Evolutionary conservation across 2,329 filamentous ascomycete species (phyloP).

Genomic region (Aspergillus hortae): DNA sequence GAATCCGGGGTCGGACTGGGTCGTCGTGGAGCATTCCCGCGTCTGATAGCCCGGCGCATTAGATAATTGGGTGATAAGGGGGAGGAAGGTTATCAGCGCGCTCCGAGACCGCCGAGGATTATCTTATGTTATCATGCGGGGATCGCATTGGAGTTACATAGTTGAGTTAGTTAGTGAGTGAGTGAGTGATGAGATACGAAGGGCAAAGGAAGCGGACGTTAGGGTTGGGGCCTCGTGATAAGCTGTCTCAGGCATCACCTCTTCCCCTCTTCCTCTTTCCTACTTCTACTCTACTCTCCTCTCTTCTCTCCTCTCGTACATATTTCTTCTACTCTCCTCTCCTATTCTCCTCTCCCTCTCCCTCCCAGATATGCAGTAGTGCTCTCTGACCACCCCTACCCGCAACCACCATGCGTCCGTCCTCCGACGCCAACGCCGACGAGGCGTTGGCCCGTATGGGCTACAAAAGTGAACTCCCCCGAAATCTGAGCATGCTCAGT

Average conservation of each 20-base stretch:
- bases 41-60: no score
- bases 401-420: constrained; percentile 16
- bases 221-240: no score
- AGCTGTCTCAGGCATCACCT: background rate
- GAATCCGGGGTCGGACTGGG: no score
- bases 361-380: background rate
- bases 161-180: no score
- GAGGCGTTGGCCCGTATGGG: constrained; percentile 63
- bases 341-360: background rate
- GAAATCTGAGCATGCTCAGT: constrained; percentile 66
- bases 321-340: constrained; percentile 1
- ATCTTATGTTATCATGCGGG: constrained; percentile 4
- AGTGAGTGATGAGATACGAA: no score
- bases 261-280: background rate
- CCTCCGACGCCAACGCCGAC: constrained; percentile 47
- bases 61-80: background rate
- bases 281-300: background rate
- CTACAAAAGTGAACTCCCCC: constrained; percentile 64
- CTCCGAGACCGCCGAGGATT: constrained; percentile 5
- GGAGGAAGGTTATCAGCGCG: constrained; percentile 6
- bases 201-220: background rate
- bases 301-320: background rate
- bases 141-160: background rate
- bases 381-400: background rate
- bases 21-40: no score